These are phyloP conservation scores for Cydonia oblonga DNA, from an alignment of 331 rosid genomes.

Conservation along the genomic window DNA sequence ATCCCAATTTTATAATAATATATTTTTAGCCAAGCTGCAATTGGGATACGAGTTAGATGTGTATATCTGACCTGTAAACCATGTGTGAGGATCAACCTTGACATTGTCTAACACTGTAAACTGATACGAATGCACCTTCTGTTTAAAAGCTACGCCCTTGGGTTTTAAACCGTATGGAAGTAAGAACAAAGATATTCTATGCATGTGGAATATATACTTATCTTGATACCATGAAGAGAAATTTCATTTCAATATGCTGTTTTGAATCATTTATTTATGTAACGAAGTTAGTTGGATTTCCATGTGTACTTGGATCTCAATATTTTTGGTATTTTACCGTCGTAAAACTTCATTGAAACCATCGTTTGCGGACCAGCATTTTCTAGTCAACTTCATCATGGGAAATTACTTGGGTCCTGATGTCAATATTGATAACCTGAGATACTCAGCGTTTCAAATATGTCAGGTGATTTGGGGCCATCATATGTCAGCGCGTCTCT, in stretches of 20 bases:
- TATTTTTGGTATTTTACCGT: not conserved
- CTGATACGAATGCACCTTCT: not conserved
- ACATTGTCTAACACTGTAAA: not conserved
- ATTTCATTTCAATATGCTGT: not conserved
- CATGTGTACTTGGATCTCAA: slow-evolving; percentile 4
- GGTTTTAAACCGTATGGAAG: not conserved
- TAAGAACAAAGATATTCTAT: not conserved
- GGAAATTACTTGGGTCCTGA: slow-evolving; percentile 61
- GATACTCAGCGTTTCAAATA: slow-evolving; percentile 31
- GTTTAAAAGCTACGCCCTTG: not conserved
- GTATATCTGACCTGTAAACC: not conserved
- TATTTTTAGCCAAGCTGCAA: slow-evolving; percentile 2
- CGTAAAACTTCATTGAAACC: slow-evolving; percentile 15
- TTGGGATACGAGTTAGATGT: not conserved
- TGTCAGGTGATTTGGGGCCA: slow-evolving; percentile 37
- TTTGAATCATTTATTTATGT: not conserved
- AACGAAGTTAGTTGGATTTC: not conserved
- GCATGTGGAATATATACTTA: not conserved
- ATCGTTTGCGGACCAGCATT: slow-evolving; percentile 17
- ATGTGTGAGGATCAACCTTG: not conserved
- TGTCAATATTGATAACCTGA: slow-evolving; percentile 32
- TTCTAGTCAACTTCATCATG: slow-evolving; percentile 46
- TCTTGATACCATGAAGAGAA: not conserved
- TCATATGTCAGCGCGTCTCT: slow-evolving; percentile 46
- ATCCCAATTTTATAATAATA: not conserved